Percentiles rank a stretch among this genome's conserved stretches.
These are phyloP conservation scores for Pogostemon cablin DNA, from an alignment of 257 asterid genomes.

Conservation along the genomic window DNA sequence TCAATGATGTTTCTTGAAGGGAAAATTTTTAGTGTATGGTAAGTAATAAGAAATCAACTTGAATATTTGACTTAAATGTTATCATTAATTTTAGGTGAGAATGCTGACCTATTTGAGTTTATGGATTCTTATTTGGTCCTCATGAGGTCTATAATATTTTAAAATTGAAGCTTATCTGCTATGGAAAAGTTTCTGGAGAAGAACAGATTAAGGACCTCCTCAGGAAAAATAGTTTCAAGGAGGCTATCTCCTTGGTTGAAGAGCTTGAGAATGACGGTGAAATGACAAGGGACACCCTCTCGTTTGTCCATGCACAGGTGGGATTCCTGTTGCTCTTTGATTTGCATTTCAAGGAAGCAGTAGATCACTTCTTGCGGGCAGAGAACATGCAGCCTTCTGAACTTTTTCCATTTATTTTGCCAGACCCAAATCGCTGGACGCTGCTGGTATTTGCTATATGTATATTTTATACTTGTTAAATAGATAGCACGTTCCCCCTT, in stretches of 20 bases:
- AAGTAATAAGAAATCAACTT: conserved; percentile 5
- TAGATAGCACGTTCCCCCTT: conserved; percentile 17
- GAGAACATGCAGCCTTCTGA: conserved; percentile 97
- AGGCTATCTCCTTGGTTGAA: conserved; percentile 78
- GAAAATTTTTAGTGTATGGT: background rate
- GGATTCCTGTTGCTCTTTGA: conserved; percentile 95
- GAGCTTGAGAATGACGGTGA: conserved; percentile 90
- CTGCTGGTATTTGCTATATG: conserved; percentile 62
- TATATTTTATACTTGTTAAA: conserved; percentile 28
- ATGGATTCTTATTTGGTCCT: conserved; percentile 28
- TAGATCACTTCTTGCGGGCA: conserved; percentile 88
- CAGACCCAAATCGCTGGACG: conserved; percentile 97
- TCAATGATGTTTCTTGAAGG: conserved; percentile 20
- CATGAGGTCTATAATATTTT: conserved; percentile 29
- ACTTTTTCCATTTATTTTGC: conserved; percentile 92
- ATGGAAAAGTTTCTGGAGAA: conserved; percentile 79
- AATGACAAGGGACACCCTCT: conserved; percentile 75
- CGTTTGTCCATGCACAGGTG: conserved; percentile 89
- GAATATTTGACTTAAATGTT: background rate
- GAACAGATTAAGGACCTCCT: conserved; percentile 83
- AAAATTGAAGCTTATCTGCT: conserved; percentile 72
- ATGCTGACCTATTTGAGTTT: background rate
- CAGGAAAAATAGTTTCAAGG: conserved; percentile 77
- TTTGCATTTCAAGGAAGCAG: conserved; percentile 90
- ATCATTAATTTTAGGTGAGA: conserved; percentile 11